Conservation (phyloP, 2,329 filamentous ascomycete genomes). For the Aspergillus sp. region DNA sequence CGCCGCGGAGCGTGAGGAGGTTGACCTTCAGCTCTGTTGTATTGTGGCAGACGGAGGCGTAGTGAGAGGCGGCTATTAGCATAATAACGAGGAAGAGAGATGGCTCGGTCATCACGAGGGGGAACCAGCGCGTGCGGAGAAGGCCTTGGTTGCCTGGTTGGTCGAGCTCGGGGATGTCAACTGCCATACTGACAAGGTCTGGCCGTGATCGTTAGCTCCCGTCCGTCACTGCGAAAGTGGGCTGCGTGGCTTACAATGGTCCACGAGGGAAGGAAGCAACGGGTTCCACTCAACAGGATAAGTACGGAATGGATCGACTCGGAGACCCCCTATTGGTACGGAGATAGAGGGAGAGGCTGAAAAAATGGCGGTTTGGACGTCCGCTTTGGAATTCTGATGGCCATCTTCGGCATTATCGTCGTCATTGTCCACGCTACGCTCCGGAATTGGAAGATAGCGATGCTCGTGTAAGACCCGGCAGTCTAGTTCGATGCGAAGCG, state of each 20-base stretch:
- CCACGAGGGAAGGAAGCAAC: conserved; percentile 24
- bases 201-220: background rate
- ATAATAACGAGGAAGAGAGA: conserved; percentile 36
- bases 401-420: background rate
- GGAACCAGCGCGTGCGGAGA: conserved; percentile 34
- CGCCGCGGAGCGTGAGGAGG: conserved; percentile 37
- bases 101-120: conserved; percentile 34
- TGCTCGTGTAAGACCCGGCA: background rate
- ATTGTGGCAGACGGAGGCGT: conserved; percentile 21
- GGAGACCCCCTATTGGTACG: conserved; percentile 14
- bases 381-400: too few relatives aligned
- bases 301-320: conserved; percentile 22
- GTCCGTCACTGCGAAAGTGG: background rate
- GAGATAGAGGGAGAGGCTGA: conserved; percentile 1
- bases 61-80: conserved; percentile 37
- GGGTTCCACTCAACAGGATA: conserved; percentile 33
- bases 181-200: conserved; percentile 33
- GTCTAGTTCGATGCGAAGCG: background rate
- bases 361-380: too few relatives aligned
- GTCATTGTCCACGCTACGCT: too few relatives aligned
- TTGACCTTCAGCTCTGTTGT: conserved; percentile 14
- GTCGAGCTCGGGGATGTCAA: conserved; percentile 38
- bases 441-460: too few relatives aligned
- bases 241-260: conserved; percentile 23
- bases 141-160: conserved; percentile 23